phyloP scores from a whole-genome alignment of 2,329 filamentous ascomycete genomes.

The Trichoderma sp. region DNA sequence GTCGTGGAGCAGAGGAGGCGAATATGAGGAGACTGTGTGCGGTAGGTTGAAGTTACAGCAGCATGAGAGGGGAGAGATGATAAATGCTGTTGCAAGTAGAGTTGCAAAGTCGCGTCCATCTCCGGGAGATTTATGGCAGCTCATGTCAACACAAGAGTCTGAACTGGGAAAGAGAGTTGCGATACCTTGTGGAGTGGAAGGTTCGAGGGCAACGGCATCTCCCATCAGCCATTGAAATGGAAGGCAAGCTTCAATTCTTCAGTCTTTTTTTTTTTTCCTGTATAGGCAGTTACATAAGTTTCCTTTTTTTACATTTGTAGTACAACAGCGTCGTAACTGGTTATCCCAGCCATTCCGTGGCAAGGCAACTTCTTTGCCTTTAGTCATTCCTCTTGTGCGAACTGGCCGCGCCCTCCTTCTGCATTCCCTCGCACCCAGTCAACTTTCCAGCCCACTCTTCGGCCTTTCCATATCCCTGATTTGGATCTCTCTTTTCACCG shows the following conservation, averaged over 20 bases:
- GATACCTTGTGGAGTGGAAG: neutral
- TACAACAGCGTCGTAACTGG: neutral
- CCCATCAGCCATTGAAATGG: neutral
- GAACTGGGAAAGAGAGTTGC: neutral
- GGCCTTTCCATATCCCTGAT: slow-evolving; percentile 57
- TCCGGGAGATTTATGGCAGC: too few relatives aligned
- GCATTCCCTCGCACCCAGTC: slow-evolving; percentile 68
- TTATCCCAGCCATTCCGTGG: neutral
- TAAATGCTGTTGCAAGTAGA: neutral
- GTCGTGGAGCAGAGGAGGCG: neutral
- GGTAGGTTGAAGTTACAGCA: neutral
- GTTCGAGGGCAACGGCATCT: neutral
- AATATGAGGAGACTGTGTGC: neutral
- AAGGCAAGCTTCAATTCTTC: neutral
- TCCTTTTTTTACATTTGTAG: neutral
- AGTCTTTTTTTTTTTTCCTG: neutral
- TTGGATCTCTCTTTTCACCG: slow-evolving; percentile 52
- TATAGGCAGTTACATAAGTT: too few relatives aligned
- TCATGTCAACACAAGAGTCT: neutral
- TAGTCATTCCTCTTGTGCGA: slow-evolving; percentile 22
- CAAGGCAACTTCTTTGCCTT: neutral
- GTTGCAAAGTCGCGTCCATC: neutral
- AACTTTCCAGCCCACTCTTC: slow-evolving; percentile 63
- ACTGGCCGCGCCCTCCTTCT: slow-evolving; percentile 57
- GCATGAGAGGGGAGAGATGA: neutral